Evolutionary conservation across 2,329 filamentous ascomycete genomes (phyloP).

Genomic region (Fusarium succisae): DNA sequence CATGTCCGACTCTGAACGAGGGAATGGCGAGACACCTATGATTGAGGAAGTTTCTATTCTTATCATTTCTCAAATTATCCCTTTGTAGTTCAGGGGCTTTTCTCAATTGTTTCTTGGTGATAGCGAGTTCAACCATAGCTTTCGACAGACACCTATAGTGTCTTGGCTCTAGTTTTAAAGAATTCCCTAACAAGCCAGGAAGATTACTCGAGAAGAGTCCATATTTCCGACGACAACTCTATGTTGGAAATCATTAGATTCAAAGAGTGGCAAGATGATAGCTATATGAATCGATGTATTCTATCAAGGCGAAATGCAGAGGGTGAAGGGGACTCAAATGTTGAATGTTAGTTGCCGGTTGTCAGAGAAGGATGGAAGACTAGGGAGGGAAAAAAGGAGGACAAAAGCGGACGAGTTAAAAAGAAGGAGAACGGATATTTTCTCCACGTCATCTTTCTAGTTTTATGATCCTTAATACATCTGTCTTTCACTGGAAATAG

Average conservation of each 20-base stretch:
- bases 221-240: not conserved
- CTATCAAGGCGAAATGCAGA: too few species aligned
- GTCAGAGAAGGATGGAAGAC: not conserved
- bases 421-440: not conserved
- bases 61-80: fast-evolving
- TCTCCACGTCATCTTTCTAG: not conserved
- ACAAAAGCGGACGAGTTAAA: not conserved
- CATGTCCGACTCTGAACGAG: not conserved
- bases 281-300: too few species aligned
- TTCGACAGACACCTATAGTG: not conserved
- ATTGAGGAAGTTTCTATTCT: not conserved
- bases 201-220: not conserved
- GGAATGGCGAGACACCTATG: not conserved
- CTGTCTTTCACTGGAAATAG: not conserved
- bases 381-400: fast-evolving
- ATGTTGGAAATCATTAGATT: fast-evolving
- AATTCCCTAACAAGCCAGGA: not conserved
- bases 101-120: not conserved
- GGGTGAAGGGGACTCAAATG: too few species aligned
- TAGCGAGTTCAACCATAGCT: not conserved
- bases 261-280: not conserved
- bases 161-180: not conserved
- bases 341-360: not conserved
- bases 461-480: not conserved
- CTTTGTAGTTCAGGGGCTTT: not conserved